Evolutionary conservation across 306 rosid genomes (phyloP).

Genomic region (Acmispon strigosus): DNA sequence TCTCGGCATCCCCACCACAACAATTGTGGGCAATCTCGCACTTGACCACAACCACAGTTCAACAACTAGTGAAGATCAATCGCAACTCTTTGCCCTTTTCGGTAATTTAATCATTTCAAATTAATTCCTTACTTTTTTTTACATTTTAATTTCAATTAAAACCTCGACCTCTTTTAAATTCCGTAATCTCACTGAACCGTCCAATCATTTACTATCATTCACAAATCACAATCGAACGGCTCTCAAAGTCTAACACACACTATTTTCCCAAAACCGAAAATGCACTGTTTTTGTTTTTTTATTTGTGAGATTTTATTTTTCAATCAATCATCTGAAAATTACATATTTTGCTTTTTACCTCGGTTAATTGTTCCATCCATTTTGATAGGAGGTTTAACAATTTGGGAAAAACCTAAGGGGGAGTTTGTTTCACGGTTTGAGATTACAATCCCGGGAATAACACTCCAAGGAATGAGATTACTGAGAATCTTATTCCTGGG

Average conservation of each 20-base stretch:
- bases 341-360: no score
- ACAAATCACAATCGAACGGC: background rate
- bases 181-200: background rate
- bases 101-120: background rate
- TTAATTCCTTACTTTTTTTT: no score
- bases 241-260: background rate
- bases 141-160: background rate
- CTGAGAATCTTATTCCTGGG: no score
- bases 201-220: accelerated
- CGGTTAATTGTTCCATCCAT: no score
- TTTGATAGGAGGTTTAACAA: no score
- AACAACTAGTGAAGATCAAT: background rate
- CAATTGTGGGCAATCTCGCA: background rate
- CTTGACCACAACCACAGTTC: background rate
- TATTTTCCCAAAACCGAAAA: background rate
- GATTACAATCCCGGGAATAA: no score
- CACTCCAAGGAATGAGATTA: no score
- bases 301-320: no score
- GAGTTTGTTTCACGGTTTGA: no score
- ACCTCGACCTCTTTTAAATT: background rate
- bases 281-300: no score
- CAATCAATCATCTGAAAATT: no score
- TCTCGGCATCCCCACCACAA: background rate
- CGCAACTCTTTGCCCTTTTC: background rate
- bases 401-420: no score